Evolutionary conservation across 257 asterid genomes (phyloP).

Genomic region (Scutellaria barbata): DNA sequence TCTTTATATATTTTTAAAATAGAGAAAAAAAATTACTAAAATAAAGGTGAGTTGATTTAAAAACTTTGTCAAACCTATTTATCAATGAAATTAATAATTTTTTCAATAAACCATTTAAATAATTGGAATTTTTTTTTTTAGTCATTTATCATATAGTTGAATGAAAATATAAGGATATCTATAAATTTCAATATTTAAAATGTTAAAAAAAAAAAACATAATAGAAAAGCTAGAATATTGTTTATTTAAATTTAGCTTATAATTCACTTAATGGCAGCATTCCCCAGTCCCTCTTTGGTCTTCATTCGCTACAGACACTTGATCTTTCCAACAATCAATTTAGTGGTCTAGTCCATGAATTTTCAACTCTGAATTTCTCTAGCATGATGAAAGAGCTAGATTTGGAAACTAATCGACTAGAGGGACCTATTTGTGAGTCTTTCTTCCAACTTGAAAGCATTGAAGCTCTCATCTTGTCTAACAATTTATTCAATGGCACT

Average conservation of each 20-base stretch:
- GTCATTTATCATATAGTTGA: no score
- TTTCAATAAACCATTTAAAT: no score
- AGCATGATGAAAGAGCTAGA: slow-evolving; percentile 24
- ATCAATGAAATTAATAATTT: no score
- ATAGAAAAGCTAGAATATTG: no score
- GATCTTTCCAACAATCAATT: slow-evolving; percentile 36
- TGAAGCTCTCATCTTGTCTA: slow-evolving; percentile 25
- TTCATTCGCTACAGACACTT: slow-evolving; percentile 38
- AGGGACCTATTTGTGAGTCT: slow-evolving; percentile 31
- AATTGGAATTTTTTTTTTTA: no score
- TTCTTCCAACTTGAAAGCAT: slow-evolving; percentile 30
- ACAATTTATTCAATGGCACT: slow-evolving; percentile 38
- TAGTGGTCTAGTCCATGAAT: slow-evolving; percentile 34
- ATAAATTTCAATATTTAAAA: no score
- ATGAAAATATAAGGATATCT: no score
- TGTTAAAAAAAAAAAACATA: no score
- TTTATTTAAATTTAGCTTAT: slow-evolving; percentile 22
- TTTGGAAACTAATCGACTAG: slow-evolving; percentile 37
- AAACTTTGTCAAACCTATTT: no score
- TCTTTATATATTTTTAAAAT: no score
- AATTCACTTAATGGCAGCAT: slow-evolving; percentile 41
- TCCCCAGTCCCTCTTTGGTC: slow-evolving; percentile 38
- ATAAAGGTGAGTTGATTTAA: no score
- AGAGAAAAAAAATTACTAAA: no score
- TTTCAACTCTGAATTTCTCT: slow-evolving; percentile 5